Conservation (phyloP, 306 rosid species). For the Cajanus cajan region DNA sequence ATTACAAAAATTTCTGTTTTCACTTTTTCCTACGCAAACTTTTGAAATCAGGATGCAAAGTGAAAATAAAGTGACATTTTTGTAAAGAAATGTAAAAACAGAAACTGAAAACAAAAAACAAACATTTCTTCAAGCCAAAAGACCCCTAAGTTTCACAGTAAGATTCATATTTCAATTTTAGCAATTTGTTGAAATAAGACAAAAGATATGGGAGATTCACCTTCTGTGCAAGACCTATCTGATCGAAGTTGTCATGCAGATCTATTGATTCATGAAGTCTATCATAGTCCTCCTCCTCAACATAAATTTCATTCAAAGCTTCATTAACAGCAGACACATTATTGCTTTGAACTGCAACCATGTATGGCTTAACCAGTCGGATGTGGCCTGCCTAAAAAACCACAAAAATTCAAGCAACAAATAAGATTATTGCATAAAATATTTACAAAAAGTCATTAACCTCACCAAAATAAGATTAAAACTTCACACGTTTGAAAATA, state of each 20-base stretch:
- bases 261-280: slow-evolving; percentile 84
- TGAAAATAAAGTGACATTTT: not conserved
- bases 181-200: slow-evolving; percentile 47
- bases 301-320: slow-evolving; percentile 79
- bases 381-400: slow-evolving; percentile 68
- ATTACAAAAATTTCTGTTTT: not conserved
- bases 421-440: not conserved
- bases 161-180: slow-evolving; percentile 32
- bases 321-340: slow-evolving; percentile 85
- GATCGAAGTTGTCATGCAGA: slow-evolving; percentile 78
- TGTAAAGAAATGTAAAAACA: not conserved
- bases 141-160: not conserved
- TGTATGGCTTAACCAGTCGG: slow-evolving; percentile 79
- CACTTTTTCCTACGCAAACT: not conserved
- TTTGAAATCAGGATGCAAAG: not conserved
- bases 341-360: slow-evolving; percentile 90
- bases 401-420: slow-evolving; percentile 2
- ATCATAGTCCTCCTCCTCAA: slow-evolving; percentile 85
- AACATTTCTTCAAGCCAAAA: not conserved
- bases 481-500: not conserved
- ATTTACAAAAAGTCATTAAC: not conserved
- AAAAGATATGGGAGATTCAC: slow-evolving; percentile 28
- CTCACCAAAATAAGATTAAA: not conserved
- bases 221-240: slow-evolving; percentile 85
- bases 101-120: not conserved